Conservation (phyloP, 2,329 filamentous ascomycete genomes). For the Fusarium ambrosium region DNA sequence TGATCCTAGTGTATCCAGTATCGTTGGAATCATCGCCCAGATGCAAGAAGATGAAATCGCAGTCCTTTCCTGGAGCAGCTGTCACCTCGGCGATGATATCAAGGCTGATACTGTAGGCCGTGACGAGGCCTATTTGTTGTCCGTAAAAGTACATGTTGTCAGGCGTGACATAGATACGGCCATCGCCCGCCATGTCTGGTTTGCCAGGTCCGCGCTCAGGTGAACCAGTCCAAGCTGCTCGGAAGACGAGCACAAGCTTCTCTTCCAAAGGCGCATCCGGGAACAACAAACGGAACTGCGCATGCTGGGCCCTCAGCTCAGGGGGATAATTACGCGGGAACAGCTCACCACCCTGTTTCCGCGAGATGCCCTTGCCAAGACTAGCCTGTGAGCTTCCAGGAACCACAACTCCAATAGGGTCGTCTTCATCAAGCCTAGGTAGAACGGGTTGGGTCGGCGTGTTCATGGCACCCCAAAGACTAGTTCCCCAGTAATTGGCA, state of each 20-base stretch:
- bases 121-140: constrained; percentile 90
- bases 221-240: constrained; percentile 83
- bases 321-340: constrained; percentile 84
- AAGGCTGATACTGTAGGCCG: constrained; percentile 83
- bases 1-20: constrained; percentile 78
- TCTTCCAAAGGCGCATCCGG: constrained; percentile 82
- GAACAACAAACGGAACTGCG: constrained; percentile 93
- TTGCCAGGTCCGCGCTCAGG: constrained; percentile 57
- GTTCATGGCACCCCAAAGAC: constrained; percentile 72
- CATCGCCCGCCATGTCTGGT: constrained; percentile 68
- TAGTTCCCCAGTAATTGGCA: constrained; percentile 94
- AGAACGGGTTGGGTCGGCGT: constrained; percentile 49
- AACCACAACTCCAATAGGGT: constrained; percentile 58
- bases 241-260: constrained; percentile 90
- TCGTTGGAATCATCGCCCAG: constrained; percentile 72
- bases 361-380: constrained; percentile 48
- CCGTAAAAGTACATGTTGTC: constrained; percentile 96
- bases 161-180: constrained; percentile 88
- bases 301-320: constrained; percentile 87
- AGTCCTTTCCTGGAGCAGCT: constrained; percentile 88
- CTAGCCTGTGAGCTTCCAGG: constrained; percentile 49
- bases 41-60: constrained; percentile 92
- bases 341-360: constrained; percentile 60
- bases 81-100: constrained; percentile 89
- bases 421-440: constrained; percentile 54